phyloP scores from a whole-genome alignment of 352 stramenopile species.

The Pythium sp. region DNA sequence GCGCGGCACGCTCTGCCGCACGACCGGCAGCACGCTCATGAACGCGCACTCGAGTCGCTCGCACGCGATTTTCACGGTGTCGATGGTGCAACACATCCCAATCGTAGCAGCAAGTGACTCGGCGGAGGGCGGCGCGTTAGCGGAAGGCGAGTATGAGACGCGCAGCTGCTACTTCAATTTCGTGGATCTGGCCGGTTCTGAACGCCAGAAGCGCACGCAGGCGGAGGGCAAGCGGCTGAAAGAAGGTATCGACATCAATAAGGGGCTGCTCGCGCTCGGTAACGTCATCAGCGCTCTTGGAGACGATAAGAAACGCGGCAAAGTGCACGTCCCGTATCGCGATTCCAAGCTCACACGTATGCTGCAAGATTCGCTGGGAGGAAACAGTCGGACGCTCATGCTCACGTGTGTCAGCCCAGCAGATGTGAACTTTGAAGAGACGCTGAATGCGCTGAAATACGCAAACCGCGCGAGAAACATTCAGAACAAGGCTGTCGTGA shows the following conservation, averaged over 20 bases:
- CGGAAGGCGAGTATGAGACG: conserved; percentile 70
- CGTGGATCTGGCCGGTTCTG: conserved; percentile 89
- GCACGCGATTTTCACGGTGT: conserved; percentile 91
- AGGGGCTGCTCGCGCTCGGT: conserved; percentile 95
- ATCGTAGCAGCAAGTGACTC: conserved; percentile 32
- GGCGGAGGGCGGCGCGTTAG: conserved; percentile 29
- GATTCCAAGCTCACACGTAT: conserved; percentile 94
- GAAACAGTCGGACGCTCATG: conserved; percentile 92
- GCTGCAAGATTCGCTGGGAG: conserved; percentile 91
- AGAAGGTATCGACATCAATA: conserved; percentile 99
- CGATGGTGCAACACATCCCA: conserved; percentile 77
- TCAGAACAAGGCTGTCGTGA: conserved; percentile 87
- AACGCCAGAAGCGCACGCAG: conserved; percentile 95
- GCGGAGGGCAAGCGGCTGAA: conserved; percentile 89
- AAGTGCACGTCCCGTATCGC: conserved; percentile 92
- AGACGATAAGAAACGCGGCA: conserved; percentile 88
- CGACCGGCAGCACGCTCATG: conserved; percentile 89
- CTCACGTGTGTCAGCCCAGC: conserved; percentile 91
- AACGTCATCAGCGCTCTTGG: conserved; percentile 98
- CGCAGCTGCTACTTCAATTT: conserved; percentile 90
- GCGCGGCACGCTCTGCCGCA: conserved; percentile 79
- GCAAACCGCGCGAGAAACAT: conserved; percentile 90
- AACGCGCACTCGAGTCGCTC: conserved; percentile 90
- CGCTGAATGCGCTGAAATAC: conserved; percentile 91
- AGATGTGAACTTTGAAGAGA: conserved; percentile 91